phyloP scores from a whole-genome alignment of 768 basidiomycete genomes.

The Lyophyllum atratum region DNA sequence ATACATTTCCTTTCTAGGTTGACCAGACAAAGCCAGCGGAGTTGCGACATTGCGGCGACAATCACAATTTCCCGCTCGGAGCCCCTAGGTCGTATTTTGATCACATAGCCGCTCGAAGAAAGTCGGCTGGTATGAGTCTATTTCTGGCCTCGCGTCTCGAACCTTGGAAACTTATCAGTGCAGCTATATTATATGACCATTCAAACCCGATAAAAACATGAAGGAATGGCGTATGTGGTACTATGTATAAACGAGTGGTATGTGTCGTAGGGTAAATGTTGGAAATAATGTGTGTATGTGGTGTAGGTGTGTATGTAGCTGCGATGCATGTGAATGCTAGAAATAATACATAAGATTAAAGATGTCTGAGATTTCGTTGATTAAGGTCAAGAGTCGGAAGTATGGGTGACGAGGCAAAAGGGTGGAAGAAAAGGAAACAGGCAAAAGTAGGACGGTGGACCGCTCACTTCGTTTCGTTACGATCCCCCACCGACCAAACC shows the following conservation, averaged over 20 bases:
- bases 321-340: neutral
- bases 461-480: neutral
- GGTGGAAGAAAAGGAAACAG: neutral
- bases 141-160: too few relatives aligned
- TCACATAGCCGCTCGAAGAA: too few relatives aligned
- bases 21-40: too few relatives aligned
- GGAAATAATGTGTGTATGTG: neutral
- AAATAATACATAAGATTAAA: neutral
- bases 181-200: neutral
- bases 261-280: slow-evolving; percentile 7
- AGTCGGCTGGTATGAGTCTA: too few relatives aligned
- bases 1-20: too few relatives aligned
- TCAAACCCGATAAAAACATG: neutral
- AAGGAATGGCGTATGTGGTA: neutral
- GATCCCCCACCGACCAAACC: slow-evolving; percentile 12
- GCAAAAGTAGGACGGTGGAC: neutral
- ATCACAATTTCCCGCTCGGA: too few relatives aligned
- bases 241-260: slow-evolving; percentile 9
- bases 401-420: neutral
- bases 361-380: neutral
- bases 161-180: neutral
- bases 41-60: too few relatives aligned
- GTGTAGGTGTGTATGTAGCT: neutral
- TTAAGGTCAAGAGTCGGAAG: neutral
- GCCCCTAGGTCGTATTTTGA: too few relatives aligned